These are phyloP conservation scores for Corymbia citriodora DNA, from an alignment of 441 rosid species.

Conservation along the genomic window DNA sequence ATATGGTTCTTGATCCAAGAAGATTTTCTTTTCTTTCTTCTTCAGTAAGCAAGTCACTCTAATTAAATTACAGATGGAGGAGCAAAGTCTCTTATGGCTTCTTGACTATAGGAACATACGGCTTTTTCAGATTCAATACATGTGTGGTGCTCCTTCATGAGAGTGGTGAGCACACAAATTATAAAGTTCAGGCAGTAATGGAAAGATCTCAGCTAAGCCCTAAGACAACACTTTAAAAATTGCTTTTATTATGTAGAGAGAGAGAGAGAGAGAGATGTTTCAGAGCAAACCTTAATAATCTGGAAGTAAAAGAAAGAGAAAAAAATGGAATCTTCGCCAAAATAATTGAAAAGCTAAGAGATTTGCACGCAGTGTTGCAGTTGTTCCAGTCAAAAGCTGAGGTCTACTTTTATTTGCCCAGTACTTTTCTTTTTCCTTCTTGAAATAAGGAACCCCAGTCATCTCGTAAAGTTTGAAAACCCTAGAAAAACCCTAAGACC, in stretches of 20 bases:
- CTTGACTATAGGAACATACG: not conserved
- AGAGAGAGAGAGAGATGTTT: not conserved
- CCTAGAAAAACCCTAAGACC: constrained; percentile 1
- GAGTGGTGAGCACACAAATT: not conserved
- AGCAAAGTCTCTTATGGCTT: not conserved
- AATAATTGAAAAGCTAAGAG: constrained; percentile 16
- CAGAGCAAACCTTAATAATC: constrained; percentile 19
- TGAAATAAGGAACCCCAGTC: constrained; percentile 7
- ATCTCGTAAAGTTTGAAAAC: not conserved
- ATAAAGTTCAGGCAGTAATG: not conserved
- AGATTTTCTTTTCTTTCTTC: not conserved
- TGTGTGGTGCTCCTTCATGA: not conserved
- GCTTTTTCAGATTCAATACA: not conserved
- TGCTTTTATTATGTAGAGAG: not conserved
- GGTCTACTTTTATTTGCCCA: constrained; percentile 4
- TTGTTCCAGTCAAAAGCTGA: constrained; percentile 31
- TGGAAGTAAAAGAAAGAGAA: constrained; percentile 3
- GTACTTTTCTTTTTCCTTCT: not conserved
- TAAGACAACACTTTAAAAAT: not conserved
- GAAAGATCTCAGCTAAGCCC: not conserved
- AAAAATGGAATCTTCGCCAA: constrained; percentile 12
- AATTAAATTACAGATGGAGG: not conserved
- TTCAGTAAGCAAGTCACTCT: not conserved
- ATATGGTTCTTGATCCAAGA: not conserved
- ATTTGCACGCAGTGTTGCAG: constrained; percentile 5